Conservation (phyloP, 2,329 filamentous ascomycete genomes). For the Magnaporthiopsis poae region DNA sequence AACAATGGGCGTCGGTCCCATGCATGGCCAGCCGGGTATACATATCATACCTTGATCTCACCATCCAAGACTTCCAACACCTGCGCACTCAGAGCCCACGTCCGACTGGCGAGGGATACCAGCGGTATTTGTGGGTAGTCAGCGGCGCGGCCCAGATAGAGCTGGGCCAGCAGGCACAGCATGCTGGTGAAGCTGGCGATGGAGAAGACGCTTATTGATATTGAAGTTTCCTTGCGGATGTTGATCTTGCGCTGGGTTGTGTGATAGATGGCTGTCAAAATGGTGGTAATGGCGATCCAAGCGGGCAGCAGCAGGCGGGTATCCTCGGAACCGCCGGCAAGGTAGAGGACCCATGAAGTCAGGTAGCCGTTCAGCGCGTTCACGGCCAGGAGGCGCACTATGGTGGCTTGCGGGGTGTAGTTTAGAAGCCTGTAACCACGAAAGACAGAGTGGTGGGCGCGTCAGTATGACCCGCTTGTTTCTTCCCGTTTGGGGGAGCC, state of each 20-base stretch:
- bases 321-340: conserved; percentile 61
- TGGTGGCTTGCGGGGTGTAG: conserved; percentile 71
- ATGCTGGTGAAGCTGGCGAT: conserved; percentile 69
- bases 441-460: neutral
- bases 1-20: neutral
- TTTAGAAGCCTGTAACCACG: conserved; percentile 60
- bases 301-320: conserved; percentile 62
- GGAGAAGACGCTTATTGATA: conserved; percentile 68
- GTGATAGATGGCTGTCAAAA: conserved; percentile 65
- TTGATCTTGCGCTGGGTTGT: conserved; percentile 68
- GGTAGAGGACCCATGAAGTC: conserved; percentile 60
- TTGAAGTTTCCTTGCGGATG: conserved; percentile 68
- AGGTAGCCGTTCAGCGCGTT: conserved; percentile 66
- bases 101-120: conserved; percentile 29
- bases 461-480: neutral
- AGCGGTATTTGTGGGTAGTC: conserved; percentile 53
- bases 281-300: conserved; percentile 69
- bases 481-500: neutral
- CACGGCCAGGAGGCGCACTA: conserved; percentile 68
- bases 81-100: neutral
- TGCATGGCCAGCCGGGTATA: neutral
- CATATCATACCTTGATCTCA: neutral
- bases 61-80: neutral
- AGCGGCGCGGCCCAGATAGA: conserved; percentile 48
- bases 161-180: conserved; percentile 56